phyloP scores from a whole-genome alignment of 139 green algal genomes.

The Penium margaritaceum region DNA sequence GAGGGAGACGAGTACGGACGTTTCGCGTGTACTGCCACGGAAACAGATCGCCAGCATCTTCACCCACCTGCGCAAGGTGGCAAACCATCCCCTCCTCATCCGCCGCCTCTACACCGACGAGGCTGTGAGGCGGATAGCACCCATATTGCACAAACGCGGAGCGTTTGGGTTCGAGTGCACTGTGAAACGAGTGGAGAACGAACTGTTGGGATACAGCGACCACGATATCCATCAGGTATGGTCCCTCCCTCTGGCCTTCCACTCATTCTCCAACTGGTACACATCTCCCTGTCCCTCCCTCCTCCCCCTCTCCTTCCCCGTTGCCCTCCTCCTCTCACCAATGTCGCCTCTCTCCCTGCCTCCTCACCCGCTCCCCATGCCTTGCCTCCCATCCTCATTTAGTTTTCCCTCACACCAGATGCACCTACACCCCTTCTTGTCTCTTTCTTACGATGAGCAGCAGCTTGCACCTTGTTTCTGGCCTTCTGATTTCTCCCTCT shows the following conservation, averaged over 20 bases:
- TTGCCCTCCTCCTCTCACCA: background rate
- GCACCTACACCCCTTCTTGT: no score
- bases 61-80: conserved; percentile 81
- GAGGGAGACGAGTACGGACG: no score
- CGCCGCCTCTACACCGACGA: conserved; percentile 63
- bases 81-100: conserved; percentile 86
- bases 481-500: no score
- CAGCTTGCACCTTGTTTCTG: no score
- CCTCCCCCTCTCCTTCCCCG: background rate
- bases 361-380: background rate
- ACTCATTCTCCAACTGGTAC: no score
- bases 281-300: background rate
- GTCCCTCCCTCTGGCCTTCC: background rate
- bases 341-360: background rate
- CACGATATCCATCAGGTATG: conserved; percentile 61
- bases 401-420: no score
- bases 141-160: conserved; percentile 12
- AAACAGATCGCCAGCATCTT: conserved; percentile 78
- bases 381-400: no score
- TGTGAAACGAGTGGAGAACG: conserved; percentile 54
- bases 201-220: conserved; percentile 67
- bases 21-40: conserved; percentile 5
- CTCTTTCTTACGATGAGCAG: no score
- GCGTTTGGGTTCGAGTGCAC: conserved; percentile 28
- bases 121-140: conserved; percentile 59